Evolutionary conservation across 2,329 filamentous ascomycete genomes (phyloP).

Genomic region (Volutella citrinella): DNA sequence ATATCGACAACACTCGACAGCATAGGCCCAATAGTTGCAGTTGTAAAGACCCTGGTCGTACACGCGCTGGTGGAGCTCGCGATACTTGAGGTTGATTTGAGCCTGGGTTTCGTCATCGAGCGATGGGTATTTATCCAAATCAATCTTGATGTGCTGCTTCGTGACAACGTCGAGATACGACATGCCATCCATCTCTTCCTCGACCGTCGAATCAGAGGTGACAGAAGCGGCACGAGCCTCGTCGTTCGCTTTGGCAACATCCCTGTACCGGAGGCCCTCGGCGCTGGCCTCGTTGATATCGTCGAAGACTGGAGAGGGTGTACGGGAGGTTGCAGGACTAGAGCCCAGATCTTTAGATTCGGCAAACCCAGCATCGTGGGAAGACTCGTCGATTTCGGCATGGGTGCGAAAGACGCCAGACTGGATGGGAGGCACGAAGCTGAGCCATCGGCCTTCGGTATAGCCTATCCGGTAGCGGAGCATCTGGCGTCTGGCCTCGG

Average conservation of each 20-base stretch:
- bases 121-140: conserved; percentile 76
- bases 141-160: conserved; percentile 69
- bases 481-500: conserved; percentile 74
- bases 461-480: conserved; percentile 77
- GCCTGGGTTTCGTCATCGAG: conserved; percentile 72
- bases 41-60: conserved; percentile 73
- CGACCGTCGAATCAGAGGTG: conserved; percentile 56
- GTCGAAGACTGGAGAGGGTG: conserved; percentile 51
- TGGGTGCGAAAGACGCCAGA: conserved; percentile 69
- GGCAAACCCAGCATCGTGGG: conserved; percentile 11
- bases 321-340: conserved; percentile 52
- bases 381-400: conserved; percentile 30
- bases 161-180: conserved; percentile 72
- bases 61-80: conserved; percentile 70
- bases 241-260: conserved; percentile 9
- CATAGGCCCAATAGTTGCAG: conserved; percentile 81
- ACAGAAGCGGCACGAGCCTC: conserved; percentile 45
- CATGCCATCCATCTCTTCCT: conserved; percentile 50
- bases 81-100: conserved; percentile 76
- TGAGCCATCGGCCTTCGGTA: conserved; percentile 78
- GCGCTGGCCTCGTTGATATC: conserved; percentile 18
- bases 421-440: conserved; percentile 89
- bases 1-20: conserved; percentile 72
- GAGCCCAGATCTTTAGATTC: conserved; percentile 26
- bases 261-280: conserved; percentile 29